A percentile compares a stretch with the other conserved stretches of the same genome.
Conservation (phyloP, 306 rosid species). For the Delonix regia region DNA sequence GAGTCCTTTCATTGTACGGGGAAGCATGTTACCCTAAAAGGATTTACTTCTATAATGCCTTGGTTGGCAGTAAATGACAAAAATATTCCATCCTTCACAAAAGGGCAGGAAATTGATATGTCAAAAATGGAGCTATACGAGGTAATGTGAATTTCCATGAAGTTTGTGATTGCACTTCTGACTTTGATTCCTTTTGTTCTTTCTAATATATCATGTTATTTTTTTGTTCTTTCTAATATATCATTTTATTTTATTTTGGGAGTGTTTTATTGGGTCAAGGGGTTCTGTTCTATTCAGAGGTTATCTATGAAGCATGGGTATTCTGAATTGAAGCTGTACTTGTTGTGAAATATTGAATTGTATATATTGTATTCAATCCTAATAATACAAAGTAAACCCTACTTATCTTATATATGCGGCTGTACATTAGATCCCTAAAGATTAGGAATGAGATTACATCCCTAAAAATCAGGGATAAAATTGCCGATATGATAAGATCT, state of each 20-base stretch:
- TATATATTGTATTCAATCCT: no score
- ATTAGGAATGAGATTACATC: no score
- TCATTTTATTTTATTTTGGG: not conserved
- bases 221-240: not conserved
- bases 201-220: no score
- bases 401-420: no score
- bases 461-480: no score
- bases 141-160: conserved; percentile 47
- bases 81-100: conserved; percentile 75
- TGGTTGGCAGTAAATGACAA: conserved; percentile 90
- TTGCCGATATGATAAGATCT: no score
- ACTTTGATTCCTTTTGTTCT: not conserved
- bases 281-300: conserved; percentile 27
- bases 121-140: conserved; percentile 81
- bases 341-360: no score
- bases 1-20: conserved; percentile 90
- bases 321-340: not conserved
- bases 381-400: no score
- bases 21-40: conserved; percentile 61
- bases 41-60: conserved; percentile 91
- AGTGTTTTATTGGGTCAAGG: not conserved
- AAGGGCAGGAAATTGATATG: conserved; percentile 82
- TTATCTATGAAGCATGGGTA: not conserved
- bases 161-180: not conserved
- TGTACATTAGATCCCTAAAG: no score